Conservation (phyloP, 495 filamentous ascomycete species). For the Tuber aestivum region DNA sequence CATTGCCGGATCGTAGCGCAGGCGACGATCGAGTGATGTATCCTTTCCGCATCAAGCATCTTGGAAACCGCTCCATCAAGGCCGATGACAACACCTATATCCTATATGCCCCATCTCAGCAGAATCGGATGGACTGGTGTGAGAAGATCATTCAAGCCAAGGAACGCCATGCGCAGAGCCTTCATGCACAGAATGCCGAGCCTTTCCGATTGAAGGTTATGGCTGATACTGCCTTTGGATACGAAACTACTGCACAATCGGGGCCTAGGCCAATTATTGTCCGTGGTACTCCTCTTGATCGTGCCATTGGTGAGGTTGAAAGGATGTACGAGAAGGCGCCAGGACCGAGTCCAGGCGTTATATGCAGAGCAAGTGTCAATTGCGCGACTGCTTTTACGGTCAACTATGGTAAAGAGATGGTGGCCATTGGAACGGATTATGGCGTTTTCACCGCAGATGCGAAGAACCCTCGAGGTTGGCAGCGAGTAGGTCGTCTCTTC, state of each 20-base stretch:
- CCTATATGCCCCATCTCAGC: conserved; percentile 69
- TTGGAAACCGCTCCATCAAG: conserved; percentile 60
- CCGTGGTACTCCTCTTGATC: conserved; percentile 81
- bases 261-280: conserved; percentile 59
- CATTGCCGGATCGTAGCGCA: conserved; percentile 49
- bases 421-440: conserved; percentile 91
- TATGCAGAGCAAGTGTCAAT: conserved; percentile 79
- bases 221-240: conserved; percentile 83
- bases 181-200: conserved; percentile 90
- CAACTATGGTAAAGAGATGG: conserved; percentile 73
- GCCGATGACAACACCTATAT: conserved; percentile 57
- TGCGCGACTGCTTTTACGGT: conserved; percentile 85
- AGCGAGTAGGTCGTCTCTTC: conserved; percentile 51
- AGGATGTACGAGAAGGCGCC: conserved; percentile 55
- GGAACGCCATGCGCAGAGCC: conserved; percentile 77
- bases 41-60: conserved; percentile 92
- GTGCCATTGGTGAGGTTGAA: conserved; percentile 85
- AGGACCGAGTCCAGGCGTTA: conserved; percentile 61
- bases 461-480: conserved; percentile 83
- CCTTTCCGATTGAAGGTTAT: conserved; percentile 89
- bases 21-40: conserved; percentile 79
- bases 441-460: conserved; percentile 84
- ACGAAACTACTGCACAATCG: conserved; percentile 57
- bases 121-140: conserved; percentile 81
- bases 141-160: conserved; percentile 90